Conservation (phyloP, 208 protist genomes). For the Blastocrithidia nonstop region DNA sequence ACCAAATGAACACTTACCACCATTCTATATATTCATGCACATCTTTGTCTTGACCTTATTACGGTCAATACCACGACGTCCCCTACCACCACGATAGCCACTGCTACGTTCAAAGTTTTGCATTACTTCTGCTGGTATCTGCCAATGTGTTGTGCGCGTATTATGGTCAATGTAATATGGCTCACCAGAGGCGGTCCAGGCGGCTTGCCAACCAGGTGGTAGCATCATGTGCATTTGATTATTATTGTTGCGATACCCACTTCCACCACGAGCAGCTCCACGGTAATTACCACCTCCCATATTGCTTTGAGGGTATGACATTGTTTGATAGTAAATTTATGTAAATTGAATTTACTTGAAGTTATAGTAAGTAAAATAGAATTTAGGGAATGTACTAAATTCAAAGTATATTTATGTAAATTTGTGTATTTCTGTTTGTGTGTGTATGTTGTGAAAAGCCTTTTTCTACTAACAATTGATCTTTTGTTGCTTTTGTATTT, state of each 20-base stretch:
- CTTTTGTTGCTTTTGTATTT: no score
- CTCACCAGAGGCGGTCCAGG: constrained; percentile 41
- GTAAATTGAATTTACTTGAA: no score
- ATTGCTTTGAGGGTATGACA: neutral
- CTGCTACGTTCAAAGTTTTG: constrained; percentile 16
- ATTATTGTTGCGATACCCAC: constrained; percentile 6
- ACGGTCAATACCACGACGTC: constrained; percentile 59
- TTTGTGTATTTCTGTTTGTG: no score
- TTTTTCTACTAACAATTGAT: no score
- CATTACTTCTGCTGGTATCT: constrained; percentile 25
- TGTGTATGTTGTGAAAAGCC: no score
- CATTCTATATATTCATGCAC: constrained; percentile 85
- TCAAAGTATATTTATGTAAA: no score
- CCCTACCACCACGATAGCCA: constrained; percentile 21
- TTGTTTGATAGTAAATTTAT: no score
- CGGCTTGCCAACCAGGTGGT: constrained; percentile 69
- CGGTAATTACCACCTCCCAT: no score
- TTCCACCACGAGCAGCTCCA: neutral
- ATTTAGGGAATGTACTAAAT: no score
- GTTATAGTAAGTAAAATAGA: no score
- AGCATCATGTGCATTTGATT: constrained; percentile 12
- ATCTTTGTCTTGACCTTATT: constrained; percentile 83
- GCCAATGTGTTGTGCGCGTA: constrained; percentile 73
- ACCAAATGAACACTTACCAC: constrained; percentile 71
- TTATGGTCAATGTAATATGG: constrained; percentile 85